phyloP scores from a whole-genome alignment of 352 stramenopile genomes.

The Pythium plurisporium region DNA sequence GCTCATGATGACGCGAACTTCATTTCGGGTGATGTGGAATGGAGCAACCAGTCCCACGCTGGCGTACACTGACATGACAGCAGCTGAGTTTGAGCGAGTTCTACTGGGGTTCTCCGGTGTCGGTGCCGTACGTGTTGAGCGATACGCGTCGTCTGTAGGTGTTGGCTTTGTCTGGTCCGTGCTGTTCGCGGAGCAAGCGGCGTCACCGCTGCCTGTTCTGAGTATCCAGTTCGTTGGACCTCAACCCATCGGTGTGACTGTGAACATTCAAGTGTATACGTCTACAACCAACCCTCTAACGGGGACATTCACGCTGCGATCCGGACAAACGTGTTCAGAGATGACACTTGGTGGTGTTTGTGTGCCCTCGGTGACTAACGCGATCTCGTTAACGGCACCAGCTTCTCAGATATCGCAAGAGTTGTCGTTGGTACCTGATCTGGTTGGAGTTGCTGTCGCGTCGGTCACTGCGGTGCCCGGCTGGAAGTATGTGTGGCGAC shows the following conservation, averaged over 20 bases:
- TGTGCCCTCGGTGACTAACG: conserved; percentile 31
- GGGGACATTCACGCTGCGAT: conserved; percentile 59
- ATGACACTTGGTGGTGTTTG: conserved; percentile 48
- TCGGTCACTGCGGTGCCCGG: conserved; percentile 7
- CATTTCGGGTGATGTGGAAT: conserved; percentile 44
- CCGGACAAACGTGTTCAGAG: conserved; percentile 50
- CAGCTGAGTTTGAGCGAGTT: conserved; percentile 26
- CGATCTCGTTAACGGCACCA: conserved; percentile 40
- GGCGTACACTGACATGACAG: conserved; percentile 28
- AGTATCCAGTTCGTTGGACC: conserved; percentile 26
- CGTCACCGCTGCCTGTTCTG: conserved; percentile 14
- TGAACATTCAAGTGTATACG: conserved; percentile 20
- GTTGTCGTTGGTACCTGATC: conserved; percentile 49
- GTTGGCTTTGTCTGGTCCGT: conserved; percentile 44
- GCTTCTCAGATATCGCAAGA: conserved; percentile 45
- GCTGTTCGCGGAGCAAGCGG: conserved; percentile 24
- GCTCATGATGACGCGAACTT: conserved; percentile 8
- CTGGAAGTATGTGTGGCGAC: conserved; percentile 38
- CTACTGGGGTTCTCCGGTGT: conserved; percentile 32
- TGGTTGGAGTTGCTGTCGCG: conserved; percentile 55
- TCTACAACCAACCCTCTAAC: conserved; percentile 25
- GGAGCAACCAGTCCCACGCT: conserved; percentile 13
- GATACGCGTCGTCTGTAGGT: conserved; percentile 25
- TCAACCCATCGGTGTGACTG: conserved; percentile 24
- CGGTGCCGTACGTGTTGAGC: conserved; percentile 31